Evolutionary conservation across 202 grass and related monocot species (phyloP).

Genomic region (Hordeum pubiflorum): DNA sequence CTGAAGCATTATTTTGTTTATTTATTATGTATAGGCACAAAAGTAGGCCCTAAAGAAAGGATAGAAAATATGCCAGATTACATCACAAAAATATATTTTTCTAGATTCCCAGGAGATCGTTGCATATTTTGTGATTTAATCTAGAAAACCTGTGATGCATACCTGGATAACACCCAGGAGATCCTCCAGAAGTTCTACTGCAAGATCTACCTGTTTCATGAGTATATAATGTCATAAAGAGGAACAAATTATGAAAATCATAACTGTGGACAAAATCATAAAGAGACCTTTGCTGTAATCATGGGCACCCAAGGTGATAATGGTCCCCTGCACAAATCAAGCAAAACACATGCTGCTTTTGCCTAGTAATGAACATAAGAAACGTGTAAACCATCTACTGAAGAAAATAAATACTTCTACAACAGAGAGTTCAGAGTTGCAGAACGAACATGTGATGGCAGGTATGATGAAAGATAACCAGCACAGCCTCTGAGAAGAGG

Average conservation of each 20-base stretch:
- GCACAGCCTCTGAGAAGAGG: conserved; percentile 89
- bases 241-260: conserved; percentile 27
- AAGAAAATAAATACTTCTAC: conserved; percentile 5
- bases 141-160: no score
- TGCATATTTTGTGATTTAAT: no score
- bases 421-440: conserved; percentile 13
- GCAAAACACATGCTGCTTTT: conserved; percentile 84
- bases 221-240: conserved; percentile 26
- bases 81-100: conserved; percentile 9
- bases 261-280: conserved; percentile 18
- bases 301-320: conserved; percentile 77
- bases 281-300: conserved; percentile 68
- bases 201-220: conserved; percentile 64
- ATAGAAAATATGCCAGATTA: conserved; percentile 21
- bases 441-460: conserved; percentile 73
- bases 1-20: conserved; percentile 16
- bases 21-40: conserved; percentile 3
- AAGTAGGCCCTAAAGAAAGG: not conserved
- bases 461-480: conserved; percentile 88
- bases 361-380: conserved; percentile 54
- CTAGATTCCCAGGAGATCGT: conserved; percentile 13
- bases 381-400: conserved; percentile 18
- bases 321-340: conserved; percentile 80
- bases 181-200: conserved; percentile 76
- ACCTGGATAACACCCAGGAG: conserved; percentile 90